Percentiles rank a stretch among this genome's conserved stretches.
phyloP scores from a whole-genome alignment of 1,139 yeast species.

The Arxiozyma bovina region DNA sequence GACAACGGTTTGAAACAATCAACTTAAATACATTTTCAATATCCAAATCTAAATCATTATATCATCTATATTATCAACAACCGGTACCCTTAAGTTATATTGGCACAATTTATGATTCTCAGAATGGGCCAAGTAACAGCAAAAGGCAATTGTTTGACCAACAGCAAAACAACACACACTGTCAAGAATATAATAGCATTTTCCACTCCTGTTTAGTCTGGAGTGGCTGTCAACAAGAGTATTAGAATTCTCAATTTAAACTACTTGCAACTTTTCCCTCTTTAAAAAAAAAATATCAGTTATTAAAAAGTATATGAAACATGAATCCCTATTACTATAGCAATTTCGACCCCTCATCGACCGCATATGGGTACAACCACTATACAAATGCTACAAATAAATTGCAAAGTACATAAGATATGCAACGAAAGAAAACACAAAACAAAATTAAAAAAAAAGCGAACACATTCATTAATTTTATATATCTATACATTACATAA shows the following conservation, averaged over 20 bases:
- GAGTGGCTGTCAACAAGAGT: not conserved
- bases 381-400: not conserved
- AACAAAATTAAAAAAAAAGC: not conserved
- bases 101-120: not conserved
- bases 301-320: no score
- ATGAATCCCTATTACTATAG: not conserved
- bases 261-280: not conserved
- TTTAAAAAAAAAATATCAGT: not conserved
- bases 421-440: not conserved
- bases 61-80: slow-evolving; percentile 6
- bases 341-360: not conserved
- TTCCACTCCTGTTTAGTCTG: not conserved
- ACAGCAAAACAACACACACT: not conserved
- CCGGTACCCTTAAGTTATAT: slow-evolving; percentile 10
- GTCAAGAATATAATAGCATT: not conserved
- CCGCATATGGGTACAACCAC: no score
- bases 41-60: not conserved
- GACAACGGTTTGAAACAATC: not conserved
- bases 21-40: not conserved
- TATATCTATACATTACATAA: slow-evolving; percentile 2
- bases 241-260: not conserved
- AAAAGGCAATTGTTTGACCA: not conserved
- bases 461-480: slow-evolving; percentile 2
- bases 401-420: not conserved
- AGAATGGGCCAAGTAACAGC: not conserved